Evolutionary conservation across 2,329 filamentous ascomycete genomes (phyloP), one percentile per base, ranked within the genome.

Genomic region (Seiridium unicorne): DNA sequence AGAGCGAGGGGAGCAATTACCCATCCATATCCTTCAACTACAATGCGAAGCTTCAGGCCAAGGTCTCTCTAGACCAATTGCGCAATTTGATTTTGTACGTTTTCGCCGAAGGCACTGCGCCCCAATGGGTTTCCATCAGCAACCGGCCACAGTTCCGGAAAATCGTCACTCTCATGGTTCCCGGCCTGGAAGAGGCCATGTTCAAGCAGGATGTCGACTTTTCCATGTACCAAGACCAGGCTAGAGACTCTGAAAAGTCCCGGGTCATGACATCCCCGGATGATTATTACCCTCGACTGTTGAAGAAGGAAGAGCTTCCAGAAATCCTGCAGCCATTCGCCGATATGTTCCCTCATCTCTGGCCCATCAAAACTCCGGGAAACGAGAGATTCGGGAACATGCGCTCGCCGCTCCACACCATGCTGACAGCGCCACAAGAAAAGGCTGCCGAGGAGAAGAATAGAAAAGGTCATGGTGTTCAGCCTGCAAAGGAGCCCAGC

Each of bases 91-190:
- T 89, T 34, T 77, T 89, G 9, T 90, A 90, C 72, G 81, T 90
- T 60, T 84, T 89, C 60, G 85, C 88, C 62, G 87, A 90, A 69
- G 87, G 87, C 10, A 70, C 81, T 1, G 81, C 84, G 2, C 88
- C 88, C 11, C 84, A 88, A 66, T 90, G 88, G 85, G 80, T 90
- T 49, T 81, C 83, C 49, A 81, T 90, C 54, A 79, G 79, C 61
- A 83, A 90, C 68, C 81, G 88, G 51, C 82, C 84, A 5, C 80
- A 87, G 61, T 87, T 90, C 67, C 79, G 86, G 64, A 96, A 95
- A 76, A 89, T 96, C 36, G 93, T 98, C 36, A 85, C 91, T 46
- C 79, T 99, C 65, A 94, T 97, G 90, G 88, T 97, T 9, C 95
- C 95, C 9, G 95, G 95, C 0, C 77, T 99, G 32, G 94, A 98